phyloP scores from a whole-genome alignment of 768 basidiomycete species.

The Suillus clintonianus region DNA sequence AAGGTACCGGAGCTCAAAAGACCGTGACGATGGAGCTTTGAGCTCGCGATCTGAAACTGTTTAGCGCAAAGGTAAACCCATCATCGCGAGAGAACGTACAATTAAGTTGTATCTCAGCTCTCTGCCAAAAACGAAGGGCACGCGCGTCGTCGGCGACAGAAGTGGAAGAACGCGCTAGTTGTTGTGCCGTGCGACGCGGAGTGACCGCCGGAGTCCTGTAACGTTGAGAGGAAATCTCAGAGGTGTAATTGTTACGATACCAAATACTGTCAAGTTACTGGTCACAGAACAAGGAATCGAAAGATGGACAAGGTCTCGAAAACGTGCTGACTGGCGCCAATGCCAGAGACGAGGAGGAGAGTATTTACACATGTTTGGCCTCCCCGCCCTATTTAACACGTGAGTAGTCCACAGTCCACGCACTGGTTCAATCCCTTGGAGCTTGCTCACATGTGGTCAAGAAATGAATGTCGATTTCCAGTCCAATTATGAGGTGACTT shows the following conservation, averaged over 20 bases:
- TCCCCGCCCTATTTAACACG: background rate
- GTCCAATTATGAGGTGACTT: no score
- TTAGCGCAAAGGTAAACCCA: background rate
- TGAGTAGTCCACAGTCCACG: no score
- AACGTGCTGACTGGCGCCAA: background rate
- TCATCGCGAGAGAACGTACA: background rate
- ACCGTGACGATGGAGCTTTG: background rate
- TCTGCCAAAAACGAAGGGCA: background rate
- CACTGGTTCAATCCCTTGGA: no score
- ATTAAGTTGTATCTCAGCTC: background rate
- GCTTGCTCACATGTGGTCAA: no score
- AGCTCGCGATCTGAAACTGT: background rate
- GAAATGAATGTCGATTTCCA: background rate
- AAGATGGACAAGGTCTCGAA: background rate
- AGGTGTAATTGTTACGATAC: background rate
- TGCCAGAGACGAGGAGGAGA: slow-evolving; percentile 4
- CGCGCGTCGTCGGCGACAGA: background rate
- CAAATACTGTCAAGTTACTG: background rate
- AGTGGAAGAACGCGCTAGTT: background rate
- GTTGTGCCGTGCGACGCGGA: background rate
- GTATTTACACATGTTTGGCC: background rate
- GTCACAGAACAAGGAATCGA: background rate
- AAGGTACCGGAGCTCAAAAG: background rate
- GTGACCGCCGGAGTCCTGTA: background rate
- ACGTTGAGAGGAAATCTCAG: background rate